Conservation (phyloP, 352 stramenopile genomes). For the Phytophthora aleatoria region DNA sequence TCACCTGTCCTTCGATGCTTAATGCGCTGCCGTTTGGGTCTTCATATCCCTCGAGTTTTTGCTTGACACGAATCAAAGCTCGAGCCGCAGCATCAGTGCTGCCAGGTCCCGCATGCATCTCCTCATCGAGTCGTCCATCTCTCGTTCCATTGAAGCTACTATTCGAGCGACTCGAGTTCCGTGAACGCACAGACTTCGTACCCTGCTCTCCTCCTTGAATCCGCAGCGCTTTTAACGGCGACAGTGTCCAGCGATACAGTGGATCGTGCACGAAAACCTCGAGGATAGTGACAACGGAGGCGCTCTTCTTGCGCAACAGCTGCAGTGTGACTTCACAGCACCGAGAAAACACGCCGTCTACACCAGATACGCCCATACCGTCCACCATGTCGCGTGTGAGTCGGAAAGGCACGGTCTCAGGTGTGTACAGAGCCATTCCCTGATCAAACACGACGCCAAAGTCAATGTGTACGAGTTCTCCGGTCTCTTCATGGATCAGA, state of each 20-base stretch:
- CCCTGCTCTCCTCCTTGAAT: constrained; percentile 66
- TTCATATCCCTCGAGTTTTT: constrained; percentile 99
- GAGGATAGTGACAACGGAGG: constrained; percentile 97
- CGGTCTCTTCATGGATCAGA: constrained; percentile 96
- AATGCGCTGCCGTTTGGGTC: constrained; percentile 96
- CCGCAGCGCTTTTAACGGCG: constrained; percentile 85
- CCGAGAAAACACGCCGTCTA: constrained; percentile 95
- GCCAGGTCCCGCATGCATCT: constrained; percentile 35
- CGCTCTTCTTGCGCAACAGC: constrained; percentile 92
- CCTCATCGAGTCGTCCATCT: constrained; percentile 24
- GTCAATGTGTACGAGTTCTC: constrained; percentile 99
- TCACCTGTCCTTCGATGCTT: constrained; percentile 98
- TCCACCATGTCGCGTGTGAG: constrained; percentile 99
- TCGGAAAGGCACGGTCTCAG: constrained; percentile 99
- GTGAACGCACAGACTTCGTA: constrained; percentile 15
- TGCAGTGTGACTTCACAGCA: constrained; percentile 94
- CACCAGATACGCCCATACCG: constrained; percentile 97
- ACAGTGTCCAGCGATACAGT: constrained; percentile 98
- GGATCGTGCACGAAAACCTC: constrained; percentile 99
- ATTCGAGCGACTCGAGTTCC: constrained; percentile 29
- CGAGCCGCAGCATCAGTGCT: constrained; percentile 90
- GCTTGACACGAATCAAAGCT: constrained; percentile 95
- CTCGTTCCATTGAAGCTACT: constrained; percentile 15
- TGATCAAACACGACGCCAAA: constrained; percentile 99
- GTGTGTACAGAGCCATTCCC: constrained; percentile 91